Evolutionary conservation across 345 rosid species (phyloP), one percentile per base, ranked within the genome.

Genomic region (Cochlearia excelsa): DNA sequence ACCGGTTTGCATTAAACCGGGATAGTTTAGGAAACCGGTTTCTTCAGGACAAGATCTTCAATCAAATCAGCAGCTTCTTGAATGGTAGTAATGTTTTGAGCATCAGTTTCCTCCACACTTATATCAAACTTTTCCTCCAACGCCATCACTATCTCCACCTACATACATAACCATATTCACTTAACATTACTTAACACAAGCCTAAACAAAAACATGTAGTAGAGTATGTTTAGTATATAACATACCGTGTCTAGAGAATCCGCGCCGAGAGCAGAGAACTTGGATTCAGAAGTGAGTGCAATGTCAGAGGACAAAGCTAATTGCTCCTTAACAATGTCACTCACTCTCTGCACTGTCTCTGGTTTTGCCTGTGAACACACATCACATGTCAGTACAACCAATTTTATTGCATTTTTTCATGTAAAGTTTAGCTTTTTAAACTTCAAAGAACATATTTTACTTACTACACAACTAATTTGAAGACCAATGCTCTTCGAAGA

Each of bases 131-230:
- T 87, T 66, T 89, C 97, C 70, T 89, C 95, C 59, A 86, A 81
- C 2, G 80, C 81, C 97, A 89, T 89, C 56, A 89, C 95, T 58
- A 89, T 86, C 81, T 86, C 97, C 79, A 84, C 97, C 97, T 86
- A 67, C 68, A 64, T 43, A n/a, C n/a, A n/a, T n/a, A n/a, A n/a
- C n/a, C n/a, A n/a, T n/a, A n/a, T n/a, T n/a, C n/a, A n/a, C n/a
- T n/a, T n/a, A n/a, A n/a, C n/a, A n/a, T n/a, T n/a, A n/a, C n/a
- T n/a, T n/a, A n/a, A n/a, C n/a, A n/a, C n/a, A n/a, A n/a, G n/a
- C n/a, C n/a, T n/a, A n/a, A n/a, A n/a, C n/a, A n/a, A n/a, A n/a
- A n/a, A n/a, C n/a, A n/a, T n/a, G n/a, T n/a, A n/a, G n/a, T n/a
- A n/a, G n/a, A n/a, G n/a, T n/a, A n/a, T n/a, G n/a, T n/a, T n/a